phyloP scores from a whole-genome alignment of 805 yeast species.

The Pichia cephalocereana region DNA sequence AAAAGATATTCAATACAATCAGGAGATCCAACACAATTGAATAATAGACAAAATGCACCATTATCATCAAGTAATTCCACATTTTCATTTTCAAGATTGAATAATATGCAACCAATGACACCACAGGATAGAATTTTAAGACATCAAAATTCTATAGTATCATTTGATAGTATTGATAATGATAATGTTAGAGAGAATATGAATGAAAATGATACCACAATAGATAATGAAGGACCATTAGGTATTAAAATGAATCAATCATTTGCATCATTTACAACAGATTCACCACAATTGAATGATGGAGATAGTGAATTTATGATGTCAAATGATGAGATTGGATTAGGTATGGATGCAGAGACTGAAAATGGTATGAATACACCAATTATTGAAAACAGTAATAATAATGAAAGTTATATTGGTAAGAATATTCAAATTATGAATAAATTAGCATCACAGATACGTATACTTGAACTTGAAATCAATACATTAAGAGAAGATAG shows the following conservation, averaged over 20 bases:
- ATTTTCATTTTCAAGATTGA: constrained; percentile 9
- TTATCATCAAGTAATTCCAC: background rate
- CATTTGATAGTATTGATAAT: constrained; percentile 4
- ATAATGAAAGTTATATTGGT: constrained; percentile 11
- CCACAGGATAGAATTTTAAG: constrained; percentile 12
- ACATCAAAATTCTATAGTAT: constrained; percentile 13
- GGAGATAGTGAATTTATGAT: background rate
- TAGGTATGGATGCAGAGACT: constrained; percentile 12
- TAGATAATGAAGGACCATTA: background rate
- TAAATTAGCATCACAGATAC: constrained; percentile 65
- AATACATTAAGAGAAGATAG: constrained; percentile 56
- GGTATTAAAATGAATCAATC: background rate
- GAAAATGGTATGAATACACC: constrained; percentile 2
- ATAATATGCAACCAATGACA: constrained; percentile 8
- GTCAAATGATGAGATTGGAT: constrained; percentile 6
- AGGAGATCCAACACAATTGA: constrained; percentile 38
- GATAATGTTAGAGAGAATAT: background rate
- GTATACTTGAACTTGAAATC: constrained; percentile 75
- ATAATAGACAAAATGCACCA: constrained; percentile 28
- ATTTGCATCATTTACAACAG: background rate
- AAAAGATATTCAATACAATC: constrained; percentile 26
- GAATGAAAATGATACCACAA: background rate
- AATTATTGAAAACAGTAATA: background rate
- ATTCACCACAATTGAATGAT: background rate
- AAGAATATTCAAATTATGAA: constrained; percentile 53